phyloP scores from a whole-genome alignment of 345 rosid species.

The Acer campestre region DNA sequence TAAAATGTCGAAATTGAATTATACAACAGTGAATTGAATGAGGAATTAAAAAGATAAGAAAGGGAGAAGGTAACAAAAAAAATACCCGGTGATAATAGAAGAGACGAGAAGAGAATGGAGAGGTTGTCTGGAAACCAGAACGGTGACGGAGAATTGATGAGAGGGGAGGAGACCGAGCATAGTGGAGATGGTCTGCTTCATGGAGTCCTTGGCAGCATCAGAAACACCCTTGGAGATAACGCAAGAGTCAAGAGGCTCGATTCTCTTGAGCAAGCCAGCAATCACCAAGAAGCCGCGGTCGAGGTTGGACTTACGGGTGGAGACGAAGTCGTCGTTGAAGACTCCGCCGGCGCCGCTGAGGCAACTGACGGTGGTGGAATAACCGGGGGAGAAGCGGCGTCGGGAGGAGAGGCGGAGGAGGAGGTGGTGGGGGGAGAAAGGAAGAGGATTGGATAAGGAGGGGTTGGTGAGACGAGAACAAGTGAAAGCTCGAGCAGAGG shows the following conservation, averaged over 20 bases:
- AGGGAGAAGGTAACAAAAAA: not conserved
- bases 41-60: not conserved
- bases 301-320: constrained; percentile 68
- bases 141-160: constrained; percentile 65
- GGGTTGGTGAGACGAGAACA: constrained; percentile 43
- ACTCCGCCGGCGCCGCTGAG: constrained; percentile 66
- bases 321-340: constrained; percentile 72
- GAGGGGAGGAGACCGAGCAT: constrained; percentile 96
- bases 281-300: constrained; percentile 79
- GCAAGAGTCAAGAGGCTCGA: constrained; percentile 79
- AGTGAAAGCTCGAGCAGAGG: constrained; percentile 55
- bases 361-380: constrained; percentile 44
- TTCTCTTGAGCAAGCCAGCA: constrained; percentile 72
- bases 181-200: constrained; percentile 88
- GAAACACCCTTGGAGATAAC: constrained; percentile 81
- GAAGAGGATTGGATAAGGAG: constrained; percentile 31
- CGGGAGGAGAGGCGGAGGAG: constrained; percentile 28
- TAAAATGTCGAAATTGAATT: not conserved
- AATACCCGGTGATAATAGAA: constrained; percentile 85
- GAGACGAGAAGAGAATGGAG: constrained; percentile 72
- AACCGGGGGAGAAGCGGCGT: constrained; percentile 26
- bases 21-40: not conserved
- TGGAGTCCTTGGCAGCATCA: constrained; percentile 83
- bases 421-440: constrained; percentile 17
- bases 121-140: constrained; percentile 61